A percentile compares a stretch with the other conserved stretches of the same genome.
Evolutionary conservation across 2,329 filamentous ascomycete species (phyloP).

Genomic region (Onygena corvina): DNA sequence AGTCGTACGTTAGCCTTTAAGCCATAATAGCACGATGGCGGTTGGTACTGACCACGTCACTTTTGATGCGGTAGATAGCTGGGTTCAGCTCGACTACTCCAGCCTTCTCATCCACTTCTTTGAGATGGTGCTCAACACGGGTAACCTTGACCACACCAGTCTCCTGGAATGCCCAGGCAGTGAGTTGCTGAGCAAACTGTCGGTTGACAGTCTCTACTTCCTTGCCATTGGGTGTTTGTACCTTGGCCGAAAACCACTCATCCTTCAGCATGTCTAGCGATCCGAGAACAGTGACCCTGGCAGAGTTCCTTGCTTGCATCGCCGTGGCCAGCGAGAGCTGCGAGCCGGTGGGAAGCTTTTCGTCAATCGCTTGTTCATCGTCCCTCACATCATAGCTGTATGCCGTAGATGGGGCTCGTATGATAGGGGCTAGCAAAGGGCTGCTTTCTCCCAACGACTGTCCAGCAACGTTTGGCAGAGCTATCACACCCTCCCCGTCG

Average conservation of each 20-base stretch:
- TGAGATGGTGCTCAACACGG: conserved; percentile 62
- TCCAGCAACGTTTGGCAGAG: conserved; percentile 70
- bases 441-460: conserved; percentile 67
- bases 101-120: conserved; percentile 41
- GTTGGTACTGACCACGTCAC: conserved; percentile 65
- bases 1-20: conserved; percentile 9
- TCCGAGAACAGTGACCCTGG: conserved; percentile 73
- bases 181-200: conserved; percentile 71
- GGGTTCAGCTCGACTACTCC: conserved; percentile 56
- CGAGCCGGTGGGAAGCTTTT: conserved; percentile 69
- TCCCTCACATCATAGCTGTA: conserved; percentile 95
- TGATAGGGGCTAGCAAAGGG: conserved; percentile 65
- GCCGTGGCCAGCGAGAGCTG: conserved; percentile 78
- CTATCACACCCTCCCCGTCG: conserved; percentile 54
- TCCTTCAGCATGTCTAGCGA: conserved; percentile 79
- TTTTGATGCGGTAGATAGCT: conserved; percentile 87
- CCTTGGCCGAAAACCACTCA: conserved; percentile 73
- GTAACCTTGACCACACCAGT: conserved; percentile 77
- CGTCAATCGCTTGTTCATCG: conserved; percentile 58
- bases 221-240: conserved; percentile 47
- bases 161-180: conserved; percentile 96
- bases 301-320: conserved; percentile 85
- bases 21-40: background rate
- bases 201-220: conserved; percentile 60
- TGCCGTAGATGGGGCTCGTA: conserved; percentile 70